Evolutionary conservation across 495 filamentous ascomycete genomes (phyloP).

Genomic region (Aspergillus panamensis): DNA sequence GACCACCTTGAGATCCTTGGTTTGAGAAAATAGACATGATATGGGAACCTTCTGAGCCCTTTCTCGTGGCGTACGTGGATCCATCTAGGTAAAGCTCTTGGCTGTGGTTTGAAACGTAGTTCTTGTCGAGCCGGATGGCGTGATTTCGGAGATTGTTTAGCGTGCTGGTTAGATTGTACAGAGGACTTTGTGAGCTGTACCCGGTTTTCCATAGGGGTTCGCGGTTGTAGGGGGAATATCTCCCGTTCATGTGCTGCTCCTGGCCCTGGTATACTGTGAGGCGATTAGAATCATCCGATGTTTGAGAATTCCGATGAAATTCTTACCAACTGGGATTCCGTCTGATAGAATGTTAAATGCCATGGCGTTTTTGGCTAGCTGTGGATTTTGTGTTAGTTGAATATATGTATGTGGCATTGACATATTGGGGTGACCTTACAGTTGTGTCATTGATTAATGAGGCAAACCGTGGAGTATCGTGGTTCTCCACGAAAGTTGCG

Average conservation of each 20-base stretch:
- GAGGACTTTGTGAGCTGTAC: slow-evolving; percentile 50
- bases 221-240: slow-evolving; percentile 56
- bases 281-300: neutral
- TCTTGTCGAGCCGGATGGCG: slow-evolving; percentile 45
- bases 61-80: slow-evolving; percentile 54
- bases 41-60: slow-evolving; percentile 49
- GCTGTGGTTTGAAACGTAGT: slow-evolving; percentile 49
- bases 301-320: neutral
- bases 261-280: slow-evolving; percentile 54
- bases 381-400: slow-evolving; percentile 1
- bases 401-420: neutral
- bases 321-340: slow-evolving; percentile 46
- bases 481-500: slow-evolving; percentile 67
- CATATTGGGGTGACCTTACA: neutral
- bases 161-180: slow-evolving; percentile 55
- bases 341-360: slow-evolving; percentile 65
- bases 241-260: slow-evolving; percentile 60
- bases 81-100: slow-evolving; percentile 48
- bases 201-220: slow-evolving; percentile 63
- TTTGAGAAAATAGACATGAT: slow-evolving; percentile 57
- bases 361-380: slow-evolving; percentile 59
- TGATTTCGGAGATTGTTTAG: slow-evolving; percentile 58
- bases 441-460: slow-evolving; percentile 23
- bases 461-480: slow-evolving; percentile 60
- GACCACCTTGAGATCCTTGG: slow-evolving; percentile 41